Conservation (phyloP, 306 rosid genomes). For the Cucumis sativus region Cucumber_9930_V3 NC_026660.2:29778001-29778500, state of each 20-base stretch:
- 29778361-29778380: constrained; percentile 7
- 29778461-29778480: background rate
- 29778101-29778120: constrained; percentile 52
- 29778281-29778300: constrained; percentile 54
- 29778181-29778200: constrained; percentile 67
- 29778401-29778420: background rate
- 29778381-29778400: background rate
- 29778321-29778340: constrained; percentile 50
- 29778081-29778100: constrained; percentile 89
- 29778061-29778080: constrained; percentile 53
- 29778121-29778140: constrained; percentile 53
- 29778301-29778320: constrained; percentile 86
- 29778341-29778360: constrained; percentile 57
- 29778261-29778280: constrained; percentile 50
- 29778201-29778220: constrained; percentile 75
- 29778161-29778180: constrained; percentile 37
- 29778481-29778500: background rate
- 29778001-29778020: constrained; percentile 70
- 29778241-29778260: constrained; percentile 49
- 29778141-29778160: constrained; percentile 82
- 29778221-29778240: constrained; percentile 34
- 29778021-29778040: constrained; percentile 29
- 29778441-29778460: background rate
- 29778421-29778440: background rate
- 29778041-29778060: constrained; percentile 37